phyloP scores from a whole-genome alignment of 352 stramenopile species.

The Globisporangium lucens region DNA sequence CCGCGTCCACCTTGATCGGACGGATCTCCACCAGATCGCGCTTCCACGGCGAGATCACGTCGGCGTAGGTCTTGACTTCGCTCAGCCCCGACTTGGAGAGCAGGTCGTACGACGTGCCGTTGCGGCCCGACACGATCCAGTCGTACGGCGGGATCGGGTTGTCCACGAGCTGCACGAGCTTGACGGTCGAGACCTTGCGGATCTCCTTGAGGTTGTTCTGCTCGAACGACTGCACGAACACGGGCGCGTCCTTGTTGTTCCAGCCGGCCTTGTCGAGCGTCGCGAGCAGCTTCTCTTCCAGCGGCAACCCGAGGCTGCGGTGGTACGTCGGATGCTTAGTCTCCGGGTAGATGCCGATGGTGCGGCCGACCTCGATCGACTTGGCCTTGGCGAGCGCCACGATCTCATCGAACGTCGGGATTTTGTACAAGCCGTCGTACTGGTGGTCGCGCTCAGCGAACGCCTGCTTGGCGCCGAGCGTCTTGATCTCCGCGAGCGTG shows the following conservation, averaged over 20 bases:
- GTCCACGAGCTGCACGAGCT: constrained; percentile 60
- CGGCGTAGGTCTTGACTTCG: constrained; percentile 63
- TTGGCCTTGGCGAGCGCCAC: constrained; percentile 75
- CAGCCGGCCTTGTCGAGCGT: constrained; percentile 67
- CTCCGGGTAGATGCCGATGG: constrained; percentile 86
- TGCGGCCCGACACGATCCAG: constrained; percentile 59
- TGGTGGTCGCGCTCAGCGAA: constrained; percentile 71
- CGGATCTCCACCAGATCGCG: constrained; percentile 65
- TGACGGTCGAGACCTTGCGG: constrained; percentile 61
- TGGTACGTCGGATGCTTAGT: constrained; percentile 85
- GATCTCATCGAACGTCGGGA: constrained; percentile 89
- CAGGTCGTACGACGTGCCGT: constrained; percentile 48
- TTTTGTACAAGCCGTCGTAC: constrained; percentile 82
- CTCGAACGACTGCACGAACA: constrained; percentile 80
- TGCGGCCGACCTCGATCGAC: constrained; percentile 50
- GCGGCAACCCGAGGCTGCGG: constrained; percentile 55
- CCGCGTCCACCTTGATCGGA: constrained; percentile 34
- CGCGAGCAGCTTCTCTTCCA: constrained; percentile 77
- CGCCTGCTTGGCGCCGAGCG: constrained; percentile 77
- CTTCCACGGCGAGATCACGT: constrained; percentile 81
- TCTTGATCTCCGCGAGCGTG: constrained; percentile 89
- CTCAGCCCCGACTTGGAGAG: constrained; percentile 53
- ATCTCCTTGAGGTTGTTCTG: constrained; percentile 67
- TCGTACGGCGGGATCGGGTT: constrained; percentile 40
- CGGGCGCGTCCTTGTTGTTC: constrained; percentile 57